A percentile compares a stretch with the other conserved stretches of the same genome.
Conservation (phyloP, 441 rosid genomes). For the Syzygium malaccense region DNA sequence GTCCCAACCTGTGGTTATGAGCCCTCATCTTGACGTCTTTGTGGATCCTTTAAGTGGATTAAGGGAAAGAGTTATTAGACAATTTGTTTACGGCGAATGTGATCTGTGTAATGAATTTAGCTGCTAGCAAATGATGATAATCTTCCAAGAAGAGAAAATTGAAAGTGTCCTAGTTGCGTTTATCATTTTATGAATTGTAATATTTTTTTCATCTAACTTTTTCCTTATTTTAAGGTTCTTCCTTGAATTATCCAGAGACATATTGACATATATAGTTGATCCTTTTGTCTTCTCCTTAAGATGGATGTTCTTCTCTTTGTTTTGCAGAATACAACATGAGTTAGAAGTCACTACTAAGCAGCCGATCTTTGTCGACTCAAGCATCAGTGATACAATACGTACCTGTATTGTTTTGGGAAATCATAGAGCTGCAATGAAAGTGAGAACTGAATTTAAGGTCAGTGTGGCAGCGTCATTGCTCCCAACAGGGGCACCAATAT, state of each 20-base stretch:
- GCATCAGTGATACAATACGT: slow-evolving; percentile 95
- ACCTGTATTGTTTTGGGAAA: slow-evolving; percentile 93
- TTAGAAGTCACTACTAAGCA: slow-evolving; percentile 91
- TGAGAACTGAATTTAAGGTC: slow-evolving; percentile 92
- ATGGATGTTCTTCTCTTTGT: background rate
- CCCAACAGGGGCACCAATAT: background rate
- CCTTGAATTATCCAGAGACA: background rate
- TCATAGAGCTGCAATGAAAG: slow-evolving; percentile 84
- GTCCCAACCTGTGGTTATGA: background rate
- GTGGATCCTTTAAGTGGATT: background rate
- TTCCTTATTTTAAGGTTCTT: background rate
- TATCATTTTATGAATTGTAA: background rate
- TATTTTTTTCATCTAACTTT: background rate
- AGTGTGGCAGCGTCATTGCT: slow-evolving; percentile 1
- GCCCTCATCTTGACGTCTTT: background rate
- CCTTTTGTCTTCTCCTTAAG: background rate
- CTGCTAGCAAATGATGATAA: background rate
- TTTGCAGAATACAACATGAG: slow-evolving; percentile 85
- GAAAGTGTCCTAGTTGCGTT: background rate
- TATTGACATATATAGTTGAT: background rate
- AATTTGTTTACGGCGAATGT: background rate
- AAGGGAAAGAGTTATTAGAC: background rate
- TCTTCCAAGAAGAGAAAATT: background rate
- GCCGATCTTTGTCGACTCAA: slow-evolving; percentile 94
- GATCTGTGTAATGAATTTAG: background rate